These are phyloP conservation scores for Pseudogymnoascus verrucosus DNA, from an alignment of 2,329 filamentous ascomycete genomes.

Conservation along the genomic window DNA sequence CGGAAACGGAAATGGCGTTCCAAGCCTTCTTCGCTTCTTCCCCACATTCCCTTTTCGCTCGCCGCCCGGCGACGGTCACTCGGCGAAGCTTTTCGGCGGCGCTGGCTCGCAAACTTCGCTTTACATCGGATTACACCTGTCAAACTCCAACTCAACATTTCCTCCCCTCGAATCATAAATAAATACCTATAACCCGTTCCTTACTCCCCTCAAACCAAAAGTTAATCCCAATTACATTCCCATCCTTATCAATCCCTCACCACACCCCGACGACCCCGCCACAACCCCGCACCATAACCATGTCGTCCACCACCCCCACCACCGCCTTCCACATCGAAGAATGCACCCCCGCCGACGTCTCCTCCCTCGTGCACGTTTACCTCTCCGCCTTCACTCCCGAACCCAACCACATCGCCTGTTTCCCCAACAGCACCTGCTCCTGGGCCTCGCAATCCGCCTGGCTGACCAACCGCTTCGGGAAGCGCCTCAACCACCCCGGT, in stretches of 20 bases:
- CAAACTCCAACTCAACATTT: neutral
- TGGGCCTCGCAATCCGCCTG: constrained; percentile 22
- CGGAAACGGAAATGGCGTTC: neutral
- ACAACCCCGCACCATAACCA: neutral
- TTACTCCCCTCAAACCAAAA: neutral
- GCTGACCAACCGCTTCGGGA: constrained; percentile 24
- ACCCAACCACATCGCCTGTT: neutral
- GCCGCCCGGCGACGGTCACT: neutral
- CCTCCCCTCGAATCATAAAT: neutral
- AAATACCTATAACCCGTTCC: neutral
- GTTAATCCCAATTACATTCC: too few relatives aligned
- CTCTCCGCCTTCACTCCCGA: constrained; percentile 21
- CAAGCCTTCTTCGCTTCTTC: neutral
- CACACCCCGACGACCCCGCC: neutral
- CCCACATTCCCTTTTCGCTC: neutral
- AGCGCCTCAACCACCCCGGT: constrained; percentile 23
- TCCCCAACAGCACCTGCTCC: constrained; percentile 11
- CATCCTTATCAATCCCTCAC: neutral
- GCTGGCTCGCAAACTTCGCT: neutral
- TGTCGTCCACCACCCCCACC: neutral
- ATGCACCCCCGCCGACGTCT: constrained; percentile 24
- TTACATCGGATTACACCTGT: neutral
- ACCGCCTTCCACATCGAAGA: constrained; percentile 7
- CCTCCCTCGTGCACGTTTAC: constrained; percentile 25
- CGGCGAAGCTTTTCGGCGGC: neutral